Base-by-base conservation (phyloP, 1,284 basidiomycete species). In the Ganoderma resinaceum region DNA sequence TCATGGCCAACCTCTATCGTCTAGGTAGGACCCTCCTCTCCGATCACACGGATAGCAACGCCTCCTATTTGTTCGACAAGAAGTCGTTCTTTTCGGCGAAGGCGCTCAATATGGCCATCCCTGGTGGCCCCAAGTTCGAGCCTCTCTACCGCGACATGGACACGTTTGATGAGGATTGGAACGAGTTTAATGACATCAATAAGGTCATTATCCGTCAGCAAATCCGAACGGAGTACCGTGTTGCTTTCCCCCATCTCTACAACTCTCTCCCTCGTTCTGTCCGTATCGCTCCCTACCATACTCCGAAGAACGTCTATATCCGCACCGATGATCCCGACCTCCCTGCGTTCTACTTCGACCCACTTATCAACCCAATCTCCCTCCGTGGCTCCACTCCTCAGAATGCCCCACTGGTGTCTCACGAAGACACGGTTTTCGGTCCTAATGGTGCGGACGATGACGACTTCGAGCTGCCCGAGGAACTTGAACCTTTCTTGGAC, bases 171-270 rank as follows among this genome's bases (percentile, higher is more conserved):
- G 97, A 99, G 80, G 98, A 99, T 79, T 99, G 98, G 96, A 99
- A 99, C 82, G 97, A 99, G 82, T 99, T 99, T 78, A 99, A 99
- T 80, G 98, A 99, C 79, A 98, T 99, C 82, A 97, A 98, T 85
- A 99, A 99, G 82, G 95, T 99, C 78, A 98, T 99, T 81, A 99
- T 99, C 74, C 96, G 98, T 38, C 97, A 99, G 78, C 96, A 98
- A 80, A 98, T 99, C 72, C 90, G 98, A 63, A 99, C 98, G 3
- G 98, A 99, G 83, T 99, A 99, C 87, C 98, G 97, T 80, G 97
- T 99, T 66, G 97, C 97, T 0, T 99, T 99, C 87, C 98, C 98
- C 31, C 98, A 99, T 78, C 87, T 99, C 2, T 99, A 99, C 86
- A 99, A 99, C 82, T 98, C 97, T 62, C 89, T 98, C 11, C 98